Conservation (phyloP, 208 protist species). For the Leishmania turanica region DNA sequence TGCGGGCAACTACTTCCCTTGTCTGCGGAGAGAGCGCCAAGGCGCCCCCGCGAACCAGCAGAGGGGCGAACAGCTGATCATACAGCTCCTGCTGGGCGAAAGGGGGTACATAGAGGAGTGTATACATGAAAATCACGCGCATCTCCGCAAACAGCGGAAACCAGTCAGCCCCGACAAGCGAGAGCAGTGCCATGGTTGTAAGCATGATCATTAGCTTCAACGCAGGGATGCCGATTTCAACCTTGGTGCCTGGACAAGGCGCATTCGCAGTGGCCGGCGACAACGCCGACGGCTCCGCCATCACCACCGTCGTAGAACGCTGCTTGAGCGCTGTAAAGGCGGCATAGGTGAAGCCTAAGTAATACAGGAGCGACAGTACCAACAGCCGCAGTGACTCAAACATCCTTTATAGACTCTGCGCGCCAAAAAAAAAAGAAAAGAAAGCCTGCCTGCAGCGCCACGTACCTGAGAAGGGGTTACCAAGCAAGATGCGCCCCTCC, state of each 20-base stretch:
- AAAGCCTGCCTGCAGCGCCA: neutral
- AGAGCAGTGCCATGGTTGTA: constrained; percentile 39
- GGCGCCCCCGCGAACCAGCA: constrained; percentile 26
- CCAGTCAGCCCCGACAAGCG: constrained; percentile 44
- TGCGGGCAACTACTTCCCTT: constrained; percentile 36
- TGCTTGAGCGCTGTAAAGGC: constrained; percentile 47
- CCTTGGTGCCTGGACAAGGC: constrained; percentile 1
- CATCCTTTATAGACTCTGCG: constrained; percentile 5
- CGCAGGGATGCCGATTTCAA: constrained; percentile 28
- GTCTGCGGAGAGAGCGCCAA: constrained; percentile 31
- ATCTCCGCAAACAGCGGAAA: constrained; percentile 69
- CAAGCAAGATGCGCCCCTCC: no score
- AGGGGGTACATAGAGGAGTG: constrained; percentile 55
- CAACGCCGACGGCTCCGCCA: neutral
- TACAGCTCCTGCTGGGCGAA: constrained; percentile 62
- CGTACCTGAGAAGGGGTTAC: neutral
- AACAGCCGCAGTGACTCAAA: constrained; percentile 24
- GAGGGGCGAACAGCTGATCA: constrained; percentile 49
- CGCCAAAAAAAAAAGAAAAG: neutral
- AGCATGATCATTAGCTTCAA: constrained; percentile 80
- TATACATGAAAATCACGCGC: constrained; percentile 55
- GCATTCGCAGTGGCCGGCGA: neutral
- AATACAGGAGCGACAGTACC: constrained; percentile 28
- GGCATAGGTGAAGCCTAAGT: constrained; percentile 58
- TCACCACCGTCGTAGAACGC: constrained; percentile 19